Base-by-base conservation (phyloP, 768 basidiomycete species). In the Kwoniella europaea region DNA sequence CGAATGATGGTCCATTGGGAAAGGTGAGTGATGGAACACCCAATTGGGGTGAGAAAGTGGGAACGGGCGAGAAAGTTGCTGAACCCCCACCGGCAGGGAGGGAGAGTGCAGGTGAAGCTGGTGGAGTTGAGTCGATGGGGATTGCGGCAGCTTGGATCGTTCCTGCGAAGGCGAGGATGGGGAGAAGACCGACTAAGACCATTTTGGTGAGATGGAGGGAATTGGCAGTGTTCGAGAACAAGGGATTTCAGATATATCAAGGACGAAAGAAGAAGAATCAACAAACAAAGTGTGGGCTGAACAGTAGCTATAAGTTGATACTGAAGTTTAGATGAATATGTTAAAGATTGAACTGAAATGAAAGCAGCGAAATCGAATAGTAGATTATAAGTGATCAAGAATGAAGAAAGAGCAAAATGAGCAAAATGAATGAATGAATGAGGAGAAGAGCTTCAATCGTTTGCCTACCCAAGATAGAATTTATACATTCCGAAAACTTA, bases 161-260 rank as follows among this genome's bases (percentile, higher is more conserved):
- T 4, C 56, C 56, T 44, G 68, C 62, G n/a, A 70, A 29, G 9
- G 68, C 68, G 35, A 70, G 52, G 15, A 70, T 43, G 6, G 68
- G 68, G 24, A 70, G 63, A 24, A 70, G 63, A 58, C 63, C 68
- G 41, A 70, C 62, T 22, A 70, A 57, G 35, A 67, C 65, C 68
- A 70, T 70, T 64, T 58, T 70, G 27, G 46, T n/a, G 10, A 18
- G 16, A 43, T 50, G 20, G 62, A 53, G 0, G 35, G 55, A 29
- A 5, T 56, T 50, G 12, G 12, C 12, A 10, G 46, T 50, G 13
- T 50, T 12, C 16, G 46, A 50, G 46, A 50, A 0, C 18, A 16
- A 18, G 35, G 35, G 35, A 35, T 35, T 35, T 35, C 35, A 35
- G 7, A 3, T 27, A 29, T 29, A 35, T 35, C 35, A 9, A 35